Base-by-base conservation (phyloP, 2,329 filamentous ascomycete genomes). In the Lachnellula occidentalis region DNA sequence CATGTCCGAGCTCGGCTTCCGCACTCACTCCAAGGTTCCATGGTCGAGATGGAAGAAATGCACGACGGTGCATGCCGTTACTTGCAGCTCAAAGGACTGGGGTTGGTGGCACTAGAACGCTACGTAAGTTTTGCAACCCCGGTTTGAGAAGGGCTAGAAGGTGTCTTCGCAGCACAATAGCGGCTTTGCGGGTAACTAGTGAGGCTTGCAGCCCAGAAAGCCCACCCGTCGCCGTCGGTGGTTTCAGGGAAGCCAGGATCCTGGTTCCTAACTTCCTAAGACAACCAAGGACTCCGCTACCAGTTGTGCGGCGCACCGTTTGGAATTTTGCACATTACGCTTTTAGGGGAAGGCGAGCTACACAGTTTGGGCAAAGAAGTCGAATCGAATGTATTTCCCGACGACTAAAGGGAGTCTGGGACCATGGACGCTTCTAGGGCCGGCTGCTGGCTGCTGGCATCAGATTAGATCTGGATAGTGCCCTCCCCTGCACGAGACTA, bases 191-290 rank as follows among this genome's bases (percentile, higher is more conserved):
- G 56, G 50, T 60, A 60, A 53, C 41, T 43, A 19, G 41, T 43
- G 19, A 50, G 53, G 36, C 56, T 53, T 19, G 43, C 34, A 22
- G 27, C 14, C 47, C 24, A 5, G 34, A 48, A 39, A 39, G n/a
- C 15, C 36, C 15, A 22, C 41, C 19, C 5, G n/a, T 7, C 15
- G 50, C 51, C 51, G 56, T 47, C 54, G 45, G 46, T 50, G 49
- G 59, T 63, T 61, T 63, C 61, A 63, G 34, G 53, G 56, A 17
- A 31, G 45, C 59, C 39, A 39, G 61, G 61, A 46, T 55, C 24
- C n/a, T 37, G 39, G 45, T 43, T 48, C 37, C 27, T 34, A 48
- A 45, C 34, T 51, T 43, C 41, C 36, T 39, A 45, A 41, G 52
- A 55, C 21, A 54, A 34, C 39, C 45, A 51, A 49, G 37, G 34